Base-by-base conservation (phyloP, 1,284 basidiomycete genomes). In the Cutaneotrichosporon arboriforme region DNA sequence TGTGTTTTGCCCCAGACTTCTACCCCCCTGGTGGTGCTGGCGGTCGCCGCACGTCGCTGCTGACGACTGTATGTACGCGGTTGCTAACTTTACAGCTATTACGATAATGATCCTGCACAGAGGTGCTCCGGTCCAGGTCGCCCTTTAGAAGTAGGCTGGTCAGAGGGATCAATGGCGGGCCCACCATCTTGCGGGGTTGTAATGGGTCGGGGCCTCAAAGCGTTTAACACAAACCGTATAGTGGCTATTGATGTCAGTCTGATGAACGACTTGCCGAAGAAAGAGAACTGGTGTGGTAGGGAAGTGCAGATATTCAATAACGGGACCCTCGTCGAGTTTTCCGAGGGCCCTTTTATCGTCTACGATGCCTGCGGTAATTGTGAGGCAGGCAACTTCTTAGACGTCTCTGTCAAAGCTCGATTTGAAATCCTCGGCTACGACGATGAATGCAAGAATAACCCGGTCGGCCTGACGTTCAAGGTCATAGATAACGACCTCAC, bases 281-380 rank as follows among this genome's bases (percentile, higher is more conserved):
- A 31, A 10, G 26, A 5, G 20, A 44, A 55, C 38, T 62, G 61
- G 61, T 63, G 61, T 37, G 61, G 61, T 26, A 60, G 58, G 59
- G 56, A 62, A 58, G 54, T 55, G 43, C 51, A 55, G 51, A 50
- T 70, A 46, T 70, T 65, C 10, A 64, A 45, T 48, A 54, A 18
- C 53, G 63, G 64, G 40, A 55, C 52, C 26, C 49, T 61, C 21
- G 58, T 57, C 41, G 53, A 34, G n/a, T 64, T 63, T 21, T 44
- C 64, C 45, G 68, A 70, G 34, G 68, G 68, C 51, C 60, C 63
- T 8, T 56, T 69, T 17, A 58, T 66, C 43, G 58, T 69, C 31
- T 67, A 60, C 51, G 68, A 70, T 47, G 57, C 52, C 18, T 70
- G 68, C 49, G 62, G 46, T 17, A 63, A 61, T 8, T 66, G 65